phyloP scores from a whole-genome alignment of 352 stramenopile genomes.

The Phytophthora capsici region DNA sequence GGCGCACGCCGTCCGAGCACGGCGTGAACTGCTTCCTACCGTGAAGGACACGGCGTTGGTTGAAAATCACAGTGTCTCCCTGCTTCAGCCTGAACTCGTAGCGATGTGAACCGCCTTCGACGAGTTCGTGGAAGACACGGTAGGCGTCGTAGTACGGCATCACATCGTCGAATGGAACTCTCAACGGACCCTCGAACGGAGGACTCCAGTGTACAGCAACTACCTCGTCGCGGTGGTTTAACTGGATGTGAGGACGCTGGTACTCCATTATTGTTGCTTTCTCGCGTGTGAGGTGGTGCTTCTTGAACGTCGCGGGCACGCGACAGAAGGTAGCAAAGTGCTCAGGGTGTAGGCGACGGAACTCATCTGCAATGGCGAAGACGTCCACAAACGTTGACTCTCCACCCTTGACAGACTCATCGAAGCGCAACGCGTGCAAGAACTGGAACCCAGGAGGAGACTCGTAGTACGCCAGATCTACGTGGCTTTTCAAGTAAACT shows the following conservation, averaged over 20 bases:
- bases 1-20: conserved; percentile 72
- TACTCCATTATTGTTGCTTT: conserved; percentile 93
- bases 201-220: conserved; percentile 94
- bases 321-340: conserved; percentile 81
- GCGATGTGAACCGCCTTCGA: conserved; percentile 73
- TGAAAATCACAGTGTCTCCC: conserved; percentile 87
- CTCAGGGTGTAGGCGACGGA: conserved; percentile 64
- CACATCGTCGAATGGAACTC: conserved; percentile 77
- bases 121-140: conserved; percentile 78
- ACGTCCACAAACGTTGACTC: conserved; percentile 90
- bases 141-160: conserved; percentile 86
- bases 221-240: conserved; percentile 86
- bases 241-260: conserved; percentile 93
- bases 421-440: conserved; percentile 92
- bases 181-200: conserved; percentile 94
- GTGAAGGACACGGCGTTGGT: conserved; percentile 83
- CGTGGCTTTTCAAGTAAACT: conserved; percentile 90
- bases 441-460: conserved; percentile 96
- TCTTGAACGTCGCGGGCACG: conserved; percentile 95
- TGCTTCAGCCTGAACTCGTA: conserved; percentile 83
- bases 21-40: conserved; percentile 79
- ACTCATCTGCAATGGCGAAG: conserved; percentile 76
- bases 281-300: conserved; percentile 90
- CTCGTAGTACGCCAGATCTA: conserved; percentile 98
- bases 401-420: conserved; percentile 81